Evolutionary conservation across 371 early-diverging fungal species (phyloP).

Genomic region (Choanephora cucurbitarum): DNA sequence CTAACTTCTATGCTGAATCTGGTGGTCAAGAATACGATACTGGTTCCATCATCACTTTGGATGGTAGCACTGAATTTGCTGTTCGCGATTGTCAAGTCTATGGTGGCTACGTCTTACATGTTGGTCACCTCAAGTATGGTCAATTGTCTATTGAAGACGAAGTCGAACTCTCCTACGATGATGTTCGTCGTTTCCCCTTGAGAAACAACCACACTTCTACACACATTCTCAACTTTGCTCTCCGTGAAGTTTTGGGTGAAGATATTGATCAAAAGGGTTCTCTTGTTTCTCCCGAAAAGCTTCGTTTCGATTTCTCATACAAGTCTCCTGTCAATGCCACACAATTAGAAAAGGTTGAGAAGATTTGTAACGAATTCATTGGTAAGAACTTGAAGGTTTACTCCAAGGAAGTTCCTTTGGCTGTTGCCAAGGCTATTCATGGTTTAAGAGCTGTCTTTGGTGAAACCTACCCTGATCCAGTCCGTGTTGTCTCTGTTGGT

Average conservation of each 20-base stretch:
- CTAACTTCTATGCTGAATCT: slow-evolving; percentile 99
- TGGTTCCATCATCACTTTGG: slow-evolving; percentile 86
- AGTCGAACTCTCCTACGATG: slow-evolving; percentile 86
- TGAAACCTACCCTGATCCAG: slow-evolving; percentile 96
- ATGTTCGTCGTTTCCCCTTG: slow-evolving; percentile 85
- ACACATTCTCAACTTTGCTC: slow-evolving; percentile 97
- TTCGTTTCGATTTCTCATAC: slow-evolving; percentile 96
- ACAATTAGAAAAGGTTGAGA: slow-evolving; percentile 85
- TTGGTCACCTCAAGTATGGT: slow-evolving; percentile 93
- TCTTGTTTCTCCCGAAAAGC: slow-evolving; percentile 95
- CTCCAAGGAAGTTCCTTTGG: slow-evolving; percentile 85
- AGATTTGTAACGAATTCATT: slow-evolving; percentile 83
- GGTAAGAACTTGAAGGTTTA: slow-evolving; percentile 74
- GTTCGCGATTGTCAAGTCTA: slow-evolving; percentile 97
- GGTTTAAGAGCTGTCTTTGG: slow-evolving; percentile 97
- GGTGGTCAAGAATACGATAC: slow-evolving; percentile 99
- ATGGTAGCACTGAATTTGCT: slow-evolving; percentile 83
- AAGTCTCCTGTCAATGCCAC: slow-evolving; percentile 77
- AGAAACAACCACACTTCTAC: slow-evolving; percentile 98
- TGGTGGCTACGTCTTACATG: slow-evolving; percentile 97
- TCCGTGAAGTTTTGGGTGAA: slow-evolving; percentile 79
- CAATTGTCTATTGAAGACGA: slow-evolving; percentile 65
- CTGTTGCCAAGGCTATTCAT: slow-evolving; percentile 78
- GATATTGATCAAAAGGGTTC: slow-evolving; percentile 97
- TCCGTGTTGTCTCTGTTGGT: slow-evolving; percentile 93